Evolutionary conservation across 352 stramenopile species (phyloP), one percentile per base, ranked within the genome.

Genomic region (Globisporangium spinosum): DNA sequence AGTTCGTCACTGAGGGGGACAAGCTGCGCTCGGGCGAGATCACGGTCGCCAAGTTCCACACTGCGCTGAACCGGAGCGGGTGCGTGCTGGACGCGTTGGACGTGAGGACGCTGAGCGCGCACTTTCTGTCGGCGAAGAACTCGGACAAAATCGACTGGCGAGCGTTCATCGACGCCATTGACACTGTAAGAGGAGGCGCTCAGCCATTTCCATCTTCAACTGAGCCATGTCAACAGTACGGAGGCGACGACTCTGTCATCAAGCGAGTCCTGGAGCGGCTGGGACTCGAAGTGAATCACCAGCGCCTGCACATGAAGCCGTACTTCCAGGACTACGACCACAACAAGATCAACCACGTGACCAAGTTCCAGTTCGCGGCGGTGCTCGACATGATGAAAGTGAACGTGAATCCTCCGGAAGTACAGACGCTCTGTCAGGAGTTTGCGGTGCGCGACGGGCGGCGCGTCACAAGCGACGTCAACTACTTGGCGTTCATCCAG

Each of bases 291-390:
- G 80, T 94, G 22, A 85, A 80, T 66, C 77, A 87, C 45, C 80
- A 83, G 0, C 80, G 85, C 2, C 55, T 94, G 22, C 80, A 94
- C 74, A 90, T 95, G 81, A 95, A 95, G 76, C 84, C 87, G 27
- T 94, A 93, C 71, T 94, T 93, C 70, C 83, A 94, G 68, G 85
- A 95, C 72, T 94, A 94, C 70, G 85, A 94, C 73, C 83, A 88
- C 71, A 95, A 87, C 72, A 82, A 77, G 40, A 73, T 87, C 62
- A 83, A 74, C 2, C 82, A 77, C 38, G 85, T 95, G 65, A 94
- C 79, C 51, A 90, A 89, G 71, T 91, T 85, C 68, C 87, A 95
- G 71, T 94, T 91, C 40, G 86, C 84, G 8, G 85, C 85, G 0
- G 85, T 95, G 62, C 77, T 95, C 10, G 82, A 95, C 70, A 90